Base-by-base conservation (phyloP, 306 rosid genomes). In the Prunus armeniaca region DNA sequence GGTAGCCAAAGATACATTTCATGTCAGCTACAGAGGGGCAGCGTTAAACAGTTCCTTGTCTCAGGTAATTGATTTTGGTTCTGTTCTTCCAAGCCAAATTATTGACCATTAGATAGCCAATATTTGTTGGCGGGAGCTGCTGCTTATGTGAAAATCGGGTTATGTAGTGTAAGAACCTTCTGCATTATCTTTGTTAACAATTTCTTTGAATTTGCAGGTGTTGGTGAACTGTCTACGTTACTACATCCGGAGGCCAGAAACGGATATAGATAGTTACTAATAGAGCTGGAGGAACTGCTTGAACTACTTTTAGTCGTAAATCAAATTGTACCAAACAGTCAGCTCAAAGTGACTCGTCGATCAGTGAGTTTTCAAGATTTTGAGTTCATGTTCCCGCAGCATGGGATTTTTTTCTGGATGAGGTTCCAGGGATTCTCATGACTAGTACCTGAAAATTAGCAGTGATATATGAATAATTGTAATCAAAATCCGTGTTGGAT, bases 1-100 rank as follows among this genome's bases (percentile, higher is more conserved):
- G 93, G 82, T 91, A 12, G 99, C 99, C 25, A 95, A 95, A 86
- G 97, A 92, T 83, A 95, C 76, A 76, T 95, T 95, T 78, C 92
- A 95, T 79, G 99, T 92, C 82, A 92, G 99, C 82, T 89, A 95
- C 71, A 79, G 91, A 46, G 98, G 99, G 58, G 91, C 93, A 58
- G 97, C 93, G 7, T 81, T 95, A 69, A 89, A 86, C 85, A 83
- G 87, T 67, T 89, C 99, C 64, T 71, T 89, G 89, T 87, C 97
- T 79, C 99, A 92, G 99, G 99, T 92, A 75, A 5, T 75, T 28
- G 57, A 47, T 43, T 43, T 38, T 65, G 51, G 64, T 8, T 20
- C 14, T 65, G 76, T 22, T 5, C 3, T 7, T 4, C 10, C 20
- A 56, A 56, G 56, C 52, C 32, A 45, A 41, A 56, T 72, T 22